Base-by-base conservation (phyloP, 805 yeast genomes). In the Saturnispora zaruensis region DNA sequence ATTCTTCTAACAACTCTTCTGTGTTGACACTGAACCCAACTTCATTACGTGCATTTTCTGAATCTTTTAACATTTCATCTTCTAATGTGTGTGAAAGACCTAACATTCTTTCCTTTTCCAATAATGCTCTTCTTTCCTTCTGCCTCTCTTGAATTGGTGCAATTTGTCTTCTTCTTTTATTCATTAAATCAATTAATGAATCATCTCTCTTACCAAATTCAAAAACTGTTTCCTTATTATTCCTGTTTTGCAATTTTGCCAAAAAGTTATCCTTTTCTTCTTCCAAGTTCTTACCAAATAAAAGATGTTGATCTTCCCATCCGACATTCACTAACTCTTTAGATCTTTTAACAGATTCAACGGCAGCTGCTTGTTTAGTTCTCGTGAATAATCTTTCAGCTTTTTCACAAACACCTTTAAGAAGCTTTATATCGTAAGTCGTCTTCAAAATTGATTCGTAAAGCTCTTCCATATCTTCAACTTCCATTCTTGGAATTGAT, bases 381-480 rank as follows among this genome's bases (percentile, higher is more conserved):
- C 88, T 81, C 62, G 82, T 74, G 62, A 87, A 93, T 53, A 91
- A 72, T 61, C 84, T 84, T 65, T 93, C 99, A 54, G 96, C 99
- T 59, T 91, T 85, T 13, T 67, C 64, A 1, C 98, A 81, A 42
- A 89, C 96, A 20, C 78, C 82, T 54, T 71, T 77, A 54, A 86
- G 65, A 20, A 77, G 75, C 40, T 70, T 66, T 50, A 91, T 63
- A 51, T 93, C 98, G 63, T 79, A 84, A 62, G 84, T 78, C 37
- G 79, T 74, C 9, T 70, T 64, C 52, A 88, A 59, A 47, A 87
- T 58, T 25, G 76, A 76, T 45, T 81, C 82, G 57, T 75, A 82
- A 53, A 86, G 69, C 60, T 93, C 99, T 61, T 79, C 80, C 66
- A 76, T 75, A 25, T 73, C 70, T 64, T 90, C 98, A 34, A 91